A percentile compares a stretch with the other conserved stretches of the same genome.
Evolutionary conservation across 495 filamentous ascomycete species (phyloP).

Genomic region (Pyrenopolyporus hunteri): DNA sequence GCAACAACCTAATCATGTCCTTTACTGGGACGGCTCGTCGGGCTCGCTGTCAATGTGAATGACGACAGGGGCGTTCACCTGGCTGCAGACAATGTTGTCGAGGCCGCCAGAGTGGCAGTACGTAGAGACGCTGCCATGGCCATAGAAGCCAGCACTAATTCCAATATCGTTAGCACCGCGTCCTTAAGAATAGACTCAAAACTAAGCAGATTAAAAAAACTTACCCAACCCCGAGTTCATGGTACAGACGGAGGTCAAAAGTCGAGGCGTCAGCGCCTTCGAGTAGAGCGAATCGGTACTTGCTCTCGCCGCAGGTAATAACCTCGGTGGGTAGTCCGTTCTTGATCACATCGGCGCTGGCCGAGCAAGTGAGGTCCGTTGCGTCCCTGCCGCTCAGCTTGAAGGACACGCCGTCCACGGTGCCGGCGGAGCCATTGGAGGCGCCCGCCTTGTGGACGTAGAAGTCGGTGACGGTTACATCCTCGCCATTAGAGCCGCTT

Average conservation of each 20-base stretch:
- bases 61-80: neutral
- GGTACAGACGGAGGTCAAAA: constrained; percentile 3
- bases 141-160: constrained; percentile 10
- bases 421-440: neutral
- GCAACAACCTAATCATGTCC: constrained; percentile 9
- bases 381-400: constrained; percentile 13
- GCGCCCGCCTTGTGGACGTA: constrained; percentile 17
- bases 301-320: constrained; percentile 10
- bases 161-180: neutral
- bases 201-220: neutral
- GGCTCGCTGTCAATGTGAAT: constrained; percentile 25
- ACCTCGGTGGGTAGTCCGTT: neutral
- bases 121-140: neutral
- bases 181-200: neutral
- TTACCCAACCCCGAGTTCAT: constrained; percentile 15
- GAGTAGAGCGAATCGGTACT: constrained; percentile 17
- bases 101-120: constrained; percentile 24
- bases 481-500: neutral
- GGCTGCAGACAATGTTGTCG: constrained; percentile 10
- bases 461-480: constrained; percentile 13
- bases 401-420: constrained; percentile 23
- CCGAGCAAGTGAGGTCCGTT: constrained; percentile 14
- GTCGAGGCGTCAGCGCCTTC: constrained; percentile 2
- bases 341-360: neutral
- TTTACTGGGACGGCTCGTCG: constrained; percentile 36